Percentiles rank a stretch among this genome's conserved stretches.
These are phyloP conservation scores for Pythium phragmiticola DNA, from an alignment of 352 stramenopile genomes.

Conservation along the genomic window DNA sequence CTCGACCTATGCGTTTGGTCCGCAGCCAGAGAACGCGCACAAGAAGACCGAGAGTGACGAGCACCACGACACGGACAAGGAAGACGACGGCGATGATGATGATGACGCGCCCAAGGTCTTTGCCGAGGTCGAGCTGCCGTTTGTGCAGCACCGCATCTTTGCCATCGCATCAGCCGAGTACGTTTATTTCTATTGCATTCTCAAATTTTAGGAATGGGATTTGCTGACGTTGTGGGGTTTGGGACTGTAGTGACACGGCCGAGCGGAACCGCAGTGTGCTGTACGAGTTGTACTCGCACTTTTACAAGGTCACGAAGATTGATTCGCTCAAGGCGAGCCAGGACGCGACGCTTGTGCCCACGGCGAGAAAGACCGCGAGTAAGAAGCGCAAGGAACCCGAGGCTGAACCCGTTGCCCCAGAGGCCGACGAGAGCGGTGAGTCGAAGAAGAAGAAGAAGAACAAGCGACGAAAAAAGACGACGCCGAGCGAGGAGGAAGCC, in stretches of 20 bases:
- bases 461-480: constrained; percentile 49
- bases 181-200: constrained; percentile 2
- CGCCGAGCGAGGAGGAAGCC: constrained; percentile 29
- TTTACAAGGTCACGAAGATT: constrained; percentile 64
- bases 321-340: constrained; percentile 69
- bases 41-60: constrained; percentile 22
- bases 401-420: not conserved
- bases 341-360: constrained; percentile 24
- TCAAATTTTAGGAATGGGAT: not conserved
- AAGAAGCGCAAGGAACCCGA: constrained; percentile 34
- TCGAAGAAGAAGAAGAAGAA: constrained; percentile 32
- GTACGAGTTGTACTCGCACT: constrained; percentile 80
- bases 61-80: constrained; percentile 38
- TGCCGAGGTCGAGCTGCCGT: constrained; percentile 51
- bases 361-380: constrained; percentile 7
- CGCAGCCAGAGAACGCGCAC: constrained; percentile 39
- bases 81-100: constrained; percentile 52
- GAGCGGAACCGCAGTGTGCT: constrained; percentile 78
- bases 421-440: constrained; percentile 7
- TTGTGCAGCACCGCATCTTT: constrained; percentile 82
- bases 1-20: constrained; percentile 64
- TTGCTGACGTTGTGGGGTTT: constrained; percentile 2
- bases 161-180: constrained; percentile 71
- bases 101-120: constrained; percentile 64
- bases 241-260: constrained; percentile 46